These are phyloP conservation scores for Solanum hybrid DNA, from an alignment of 305 asterid species.

Conservation along the genomic window DNA sequence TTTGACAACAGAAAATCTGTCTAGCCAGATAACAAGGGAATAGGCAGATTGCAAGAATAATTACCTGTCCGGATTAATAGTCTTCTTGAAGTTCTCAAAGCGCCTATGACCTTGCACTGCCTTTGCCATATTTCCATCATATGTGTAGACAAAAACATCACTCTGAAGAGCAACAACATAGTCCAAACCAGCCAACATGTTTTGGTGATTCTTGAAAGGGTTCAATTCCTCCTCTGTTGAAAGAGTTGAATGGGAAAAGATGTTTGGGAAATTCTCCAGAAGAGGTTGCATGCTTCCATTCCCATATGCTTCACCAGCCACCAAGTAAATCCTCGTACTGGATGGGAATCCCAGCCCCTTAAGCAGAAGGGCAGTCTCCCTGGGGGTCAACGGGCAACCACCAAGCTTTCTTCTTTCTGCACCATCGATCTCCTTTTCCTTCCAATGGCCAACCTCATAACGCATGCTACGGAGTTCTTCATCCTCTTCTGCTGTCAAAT, in stretches of 20 bases:
- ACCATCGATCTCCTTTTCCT: slow-evolving; percentile 93
- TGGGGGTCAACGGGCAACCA: slow-evolving; percentile 94
- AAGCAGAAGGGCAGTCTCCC: slow-evolving; percentile 89
- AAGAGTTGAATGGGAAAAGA: slow-evolving; percentile 68
- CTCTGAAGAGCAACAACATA: slow-evolving; percentile 83
- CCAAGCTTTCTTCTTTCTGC: slow-evolving; percentile 70
- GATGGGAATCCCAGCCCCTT: slow-evolving; percentile 72
- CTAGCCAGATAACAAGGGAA: not conserved
- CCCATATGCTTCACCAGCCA: slow-evolving; percentile 95
- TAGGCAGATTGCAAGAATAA: not conserved
- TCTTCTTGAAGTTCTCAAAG: slow-evolving; percentile 81
- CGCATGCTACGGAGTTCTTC: slow-evolving; percentile 82
- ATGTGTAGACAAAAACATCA: slow-evolving; percentile 81
- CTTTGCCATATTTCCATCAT: slow-evolving; percentile 98
- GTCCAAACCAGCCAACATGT: slow-evolving; percentile 93
- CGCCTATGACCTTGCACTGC: slow-evolving; percentile 99
- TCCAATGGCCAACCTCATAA: slow-evolving; percentile 90
- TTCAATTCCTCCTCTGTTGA: slow-evolving; percentile 64
- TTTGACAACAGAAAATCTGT: not conserved
- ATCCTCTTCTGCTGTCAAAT: slow-evolving; percentile 75
- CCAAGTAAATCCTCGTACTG: slow-evolving; percentile 73
- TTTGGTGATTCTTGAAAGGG: slow-evolving; percentile 72
- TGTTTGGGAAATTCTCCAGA: slow-evolving; percentile 58
- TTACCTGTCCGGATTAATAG: slow-evolving; percentile 85
- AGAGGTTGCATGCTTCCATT: slow-evolving; percentile 84